Conservation (phyloP, 176 grass and related monocot species). For the Paspalum notatum region DNA sequence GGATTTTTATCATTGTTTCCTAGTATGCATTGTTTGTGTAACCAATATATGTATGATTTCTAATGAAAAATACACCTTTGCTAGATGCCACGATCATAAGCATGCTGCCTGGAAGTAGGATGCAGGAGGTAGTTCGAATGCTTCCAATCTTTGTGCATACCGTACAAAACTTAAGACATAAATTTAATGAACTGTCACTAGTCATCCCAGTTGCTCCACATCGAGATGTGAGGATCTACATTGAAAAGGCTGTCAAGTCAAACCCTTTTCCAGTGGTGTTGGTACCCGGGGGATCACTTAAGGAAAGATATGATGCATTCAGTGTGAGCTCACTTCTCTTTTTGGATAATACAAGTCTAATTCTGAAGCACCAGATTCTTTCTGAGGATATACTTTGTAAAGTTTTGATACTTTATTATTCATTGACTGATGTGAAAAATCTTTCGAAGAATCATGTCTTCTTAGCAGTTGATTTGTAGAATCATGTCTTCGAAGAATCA, state of each 20-base stretch:
- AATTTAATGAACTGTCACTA: constrained; percentile 63
- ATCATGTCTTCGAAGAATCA: constrained; percentile 28
- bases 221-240: constrained; percentile 59
- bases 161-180: constrained; percentile 58
- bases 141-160: constrained; percentile 82
- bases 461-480: not conserved
- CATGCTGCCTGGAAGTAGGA: constrained; percentile 89
- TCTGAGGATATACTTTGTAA: not conserved
- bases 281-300: constrained; percentile 64
- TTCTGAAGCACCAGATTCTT: constrained; percentile 20
- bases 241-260: constrained; percentile 56
- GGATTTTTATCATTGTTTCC: constrained; percentile 14
- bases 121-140: constrained; percentile 90
- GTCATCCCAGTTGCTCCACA: constrained; percentile 91
- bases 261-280: constrained; percentile 54
- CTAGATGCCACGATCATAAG: constrained; percentile 79
- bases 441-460: constrained; percentile 26
- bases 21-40: constrained; percentile 25
- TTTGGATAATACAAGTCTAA: not conserved
- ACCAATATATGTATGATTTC: constrained; percentile 10
- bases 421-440: constrained; percentile 31
- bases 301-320: constrained; percentile 85
- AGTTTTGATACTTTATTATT: constrained; percentile 19
- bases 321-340: constrained; percentile 58
- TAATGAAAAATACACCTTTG: constrained; percentile 48